phyloP scores from a whole-genome alignment of 2,329 filamentous ascomycete genomes.

The Cercospora brassicicola region DNA sequence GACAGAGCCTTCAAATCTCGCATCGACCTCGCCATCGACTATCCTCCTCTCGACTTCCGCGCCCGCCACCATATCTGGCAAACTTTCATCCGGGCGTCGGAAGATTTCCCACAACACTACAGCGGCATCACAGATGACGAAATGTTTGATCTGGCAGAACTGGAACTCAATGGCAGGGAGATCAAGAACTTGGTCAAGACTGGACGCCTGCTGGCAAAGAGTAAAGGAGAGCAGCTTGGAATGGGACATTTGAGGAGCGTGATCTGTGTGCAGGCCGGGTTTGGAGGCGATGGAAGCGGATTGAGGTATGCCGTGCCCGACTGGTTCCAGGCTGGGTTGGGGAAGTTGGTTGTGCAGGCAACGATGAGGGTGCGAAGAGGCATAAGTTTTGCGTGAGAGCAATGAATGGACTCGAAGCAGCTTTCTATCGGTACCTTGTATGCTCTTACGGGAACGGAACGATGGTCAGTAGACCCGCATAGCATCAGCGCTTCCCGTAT shows the following conservation, averaged over 20 bases:
- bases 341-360: neutral
- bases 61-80: constrained; percentile 34
- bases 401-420: no score
- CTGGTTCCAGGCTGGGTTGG: constrained; percentile 4
- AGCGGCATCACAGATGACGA: constrained; percentile 18
- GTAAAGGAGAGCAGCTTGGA: constrained; percentile 15
- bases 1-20: constrained; percentile 41
- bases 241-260: constrained; percentile 19
- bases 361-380: constrained; percentile 7
- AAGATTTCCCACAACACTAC: constrained; percentile 18
- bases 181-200: constrained; percentile 25
- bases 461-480: neutral
- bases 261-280: constrained; percentile 15
- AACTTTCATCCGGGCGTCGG: constrained; percentile 18
- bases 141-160: constrained; percentile 16
- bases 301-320: constrained; percentile 9
- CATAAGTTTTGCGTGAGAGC: neutral
- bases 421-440: neutral
- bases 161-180: constrained; percentile 22
- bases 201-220: constrained; percentile 18
- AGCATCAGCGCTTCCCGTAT: neutral
- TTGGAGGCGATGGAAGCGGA: constrained; percentile 6
- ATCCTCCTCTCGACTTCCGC: constrained; percentile 33
- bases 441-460: neutral
- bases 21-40: constrained; percentile 39